A percentile compares a stretch with the other conserved stretches of the same genome.
Conservation (phyloP, 2,329 filamentous ascomycete genomes). For the Fusarium pseudocircinatum region DNA sequence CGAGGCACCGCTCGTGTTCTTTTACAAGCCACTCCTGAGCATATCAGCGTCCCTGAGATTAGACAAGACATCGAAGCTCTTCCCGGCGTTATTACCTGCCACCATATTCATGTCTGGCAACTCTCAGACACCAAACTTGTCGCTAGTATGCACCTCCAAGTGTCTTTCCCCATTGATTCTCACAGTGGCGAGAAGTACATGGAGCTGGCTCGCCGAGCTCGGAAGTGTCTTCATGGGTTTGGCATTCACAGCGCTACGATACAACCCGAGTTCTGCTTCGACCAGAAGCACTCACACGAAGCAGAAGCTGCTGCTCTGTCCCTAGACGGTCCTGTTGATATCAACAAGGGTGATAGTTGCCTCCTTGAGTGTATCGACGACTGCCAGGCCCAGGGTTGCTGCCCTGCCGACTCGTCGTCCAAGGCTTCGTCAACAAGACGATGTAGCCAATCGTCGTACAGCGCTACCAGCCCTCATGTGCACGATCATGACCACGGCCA, state of each 20-base stretch:
- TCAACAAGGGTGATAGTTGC: slow-evolving; percentile 51
- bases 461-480: slow-evolving; percentile 26
- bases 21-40: slow-evolving; percentile 90
- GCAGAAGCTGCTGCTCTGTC: slow-evolving; percentile 49
- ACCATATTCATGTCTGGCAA: slow-evolving; percentile 98
- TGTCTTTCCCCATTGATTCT: slow-evolving; percentile 88
- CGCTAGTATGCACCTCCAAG: slow-evolving; percentile 91
- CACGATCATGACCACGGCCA: slow-evolving; percentile 12
- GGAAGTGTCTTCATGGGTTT: slow-evolving; percentile 91
- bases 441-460: slow-evolving; percentile 48
- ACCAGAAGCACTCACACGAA: slow-evolving; percentile 55
- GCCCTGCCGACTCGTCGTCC: slow-evolving; percentile 47
- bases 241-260: slow-evolving; percentile 98
- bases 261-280: slow-evolving; percentile 85
- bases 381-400: slow-evolving; percentile 48
- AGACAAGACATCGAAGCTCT: slow-evolving; percentile 89
- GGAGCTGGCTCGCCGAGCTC: slow-evolving; percentile 82
- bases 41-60: slow-evolving; percentile 88
- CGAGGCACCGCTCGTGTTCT: slow-evolving; percentile 86
- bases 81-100: slow-evolving; percentile 86
- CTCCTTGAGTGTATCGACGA: slow-evolving; percentile 60
- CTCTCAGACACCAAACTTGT: slow-evolving; percentile 94
- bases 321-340: slow-evolving; percentile 48
- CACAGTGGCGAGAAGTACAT: slow-evolving; percentile 86
- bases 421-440: slow-evolving; percentile 50